These are phyloP conservation scores for Venturia pyrina DNA, from an alignment of 2,329 filamentous ascomycete species.

Conservation along the genomic window DNA sequence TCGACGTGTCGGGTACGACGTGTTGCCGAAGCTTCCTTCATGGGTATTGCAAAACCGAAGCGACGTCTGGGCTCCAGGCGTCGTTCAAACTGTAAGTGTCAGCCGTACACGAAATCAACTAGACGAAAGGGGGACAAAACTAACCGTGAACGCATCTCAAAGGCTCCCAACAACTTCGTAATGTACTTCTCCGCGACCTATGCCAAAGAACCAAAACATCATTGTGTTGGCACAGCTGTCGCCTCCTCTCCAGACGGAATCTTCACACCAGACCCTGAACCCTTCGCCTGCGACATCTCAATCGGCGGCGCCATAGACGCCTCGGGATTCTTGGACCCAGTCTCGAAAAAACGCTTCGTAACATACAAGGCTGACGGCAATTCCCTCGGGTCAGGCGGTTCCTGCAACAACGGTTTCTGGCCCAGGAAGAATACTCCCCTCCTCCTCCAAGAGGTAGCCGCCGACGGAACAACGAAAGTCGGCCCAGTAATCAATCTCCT, in stretches of 20 bases:
- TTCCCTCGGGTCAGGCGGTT: constrained; percentile 36
- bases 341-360: constrained; percentile 45
- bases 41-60: constrained; percentile 12
- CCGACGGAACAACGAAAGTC: constrained; percentile 30
- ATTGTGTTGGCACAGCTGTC: constrained; percentile 51
- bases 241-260: constrained; percentile 40
- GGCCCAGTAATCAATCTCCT: constrained; percentile 34
- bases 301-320: constrained; percentile 55
- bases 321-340: constrained; percentile 46
- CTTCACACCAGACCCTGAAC: constrained; percentile 32
- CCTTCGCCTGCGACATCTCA: neutral
- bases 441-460: constrained; percentile 43
- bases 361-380: constrained; percentile 60
- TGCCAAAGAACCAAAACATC: constrained; percentile 28
- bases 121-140: neutral
- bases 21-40: constrained; percentile 18
- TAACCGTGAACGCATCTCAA: constrained; percentile 25
- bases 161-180: constrained; percentile 31
- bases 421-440: constrained; percentile 42
- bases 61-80: constrained; percentile 27
- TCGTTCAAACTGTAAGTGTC: constrained; percentile 15
- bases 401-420: constrained; percentile 35
- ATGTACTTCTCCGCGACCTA: constrained; percentile 49
- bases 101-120: neutral
- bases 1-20: constrained; percentile 18